A percentile compares a stretch with the other conserved stretches of the same genome.
Evolutionary conservation across 768 basidiomycete genomes (phyloP).

Genomic region (Nidula microcarpa): DNA sequence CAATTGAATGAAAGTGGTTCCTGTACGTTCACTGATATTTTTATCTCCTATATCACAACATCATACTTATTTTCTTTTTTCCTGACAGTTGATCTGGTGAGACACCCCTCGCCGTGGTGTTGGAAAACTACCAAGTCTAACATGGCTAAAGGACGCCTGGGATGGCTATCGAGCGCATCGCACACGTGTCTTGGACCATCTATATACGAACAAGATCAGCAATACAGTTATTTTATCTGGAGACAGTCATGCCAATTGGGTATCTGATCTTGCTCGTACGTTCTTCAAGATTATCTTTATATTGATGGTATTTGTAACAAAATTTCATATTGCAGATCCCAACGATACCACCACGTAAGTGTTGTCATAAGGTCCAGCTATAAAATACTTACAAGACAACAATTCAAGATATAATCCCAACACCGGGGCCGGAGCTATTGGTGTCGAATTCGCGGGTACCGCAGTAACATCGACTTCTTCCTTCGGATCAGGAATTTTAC

Average conservation of each 20-base stretch:
- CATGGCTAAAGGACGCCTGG: constrained; percentile 45
- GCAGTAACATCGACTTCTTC: constrained; percentile 50
- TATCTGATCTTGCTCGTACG: constrained; percentile 52
- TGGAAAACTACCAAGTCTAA: constrained; percentile 11
- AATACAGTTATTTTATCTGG: constrained; percentile 59
- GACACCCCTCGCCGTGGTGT: constrained; percentile 10
- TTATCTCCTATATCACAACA: neutral
- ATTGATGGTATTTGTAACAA: neutral
- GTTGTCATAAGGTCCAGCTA: neutral
- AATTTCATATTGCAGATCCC: constrained; percentile 27
- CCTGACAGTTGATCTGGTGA: constrained; percentile 13
- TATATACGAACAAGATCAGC: constrained; percentile 46
- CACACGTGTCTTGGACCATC: constrained; percentile 44
- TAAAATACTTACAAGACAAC: neutral
- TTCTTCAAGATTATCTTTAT: constrained; percentile 2
- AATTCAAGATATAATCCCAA: constrained; percentile 38
- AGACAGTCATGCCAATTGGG: constrained; percentile 63
- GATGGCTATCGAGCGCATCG: constrained; percentile 59
- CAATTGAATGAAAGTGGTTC: constrained; percentile 35
- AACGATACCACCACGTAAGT: constrained; percentile 45
- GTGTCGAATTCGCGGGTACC: constrained; percentile 62
- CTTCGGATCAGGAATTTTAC: constrained; percentile 37
- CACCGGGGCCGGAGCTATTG: constrained; percentile 47
- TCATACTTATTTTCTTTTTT: neutral
- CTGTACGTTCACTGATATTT: constrained; percentile 19